These are phyloP conservation scores for Ochetophila trinervis DNA, from an alignment of 306 rosid species.

Conservation along the genomic window DNA sequence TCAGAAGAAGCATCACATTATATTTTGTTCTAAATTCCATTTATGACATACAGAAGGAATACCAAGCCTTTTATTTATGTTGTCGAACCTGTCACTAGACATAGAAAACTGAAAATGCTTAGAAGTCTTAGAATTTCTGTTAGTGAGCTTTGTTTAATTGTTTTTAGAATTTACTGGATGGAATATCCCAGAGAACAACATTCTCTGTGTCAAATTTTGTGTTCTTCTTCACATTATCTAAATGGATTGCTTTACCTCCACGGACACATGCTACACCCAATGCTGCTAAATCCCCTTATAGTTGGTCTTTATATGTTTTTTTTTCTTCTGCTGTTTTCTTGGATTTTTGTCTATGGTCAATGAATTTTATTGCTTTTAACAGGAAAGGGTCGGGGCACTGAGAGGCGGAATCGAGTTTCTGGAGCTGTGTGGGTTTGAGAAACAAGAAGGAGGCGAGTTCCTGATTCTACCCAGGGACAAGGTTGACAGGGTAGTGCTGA, in stretches of 20 bases:
- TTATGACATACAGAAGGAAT: too few species aligned
- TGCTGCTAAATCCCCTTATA: background rate
- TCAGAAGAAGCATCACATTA: background rate
- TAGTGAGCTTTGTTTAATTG: background rate
- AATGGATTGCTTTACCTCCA: too few species aligned
- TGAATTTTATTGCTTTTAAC: conserved; percentile 21
- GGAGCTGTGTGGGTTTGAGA: conserved; percentile 90
- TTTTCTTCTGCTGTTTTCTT: background rate
- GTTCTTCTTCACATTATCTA: too few species aligned
- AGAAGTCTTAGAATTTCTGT: background rate
- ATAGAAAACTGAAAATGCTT: background rate
- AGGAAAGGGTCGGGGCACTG: conserved; percentile 93
- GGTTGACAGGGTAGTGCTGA: conserved; percentile 70
- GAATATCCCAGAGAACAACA: background rate
- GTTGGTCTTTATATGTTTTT: background rate
- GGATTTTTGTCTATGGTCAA: too few species aligned
- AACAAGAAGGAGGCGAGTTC: conserved; percentile 67
- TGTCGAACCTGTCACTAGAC: background rate
- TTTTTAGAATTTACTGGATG: background rate
- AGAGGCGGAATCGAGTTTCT: conserved; percentile 83
- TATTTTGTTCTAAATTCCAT: too few species aligned
- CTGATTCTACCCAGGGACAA: conserved; percentile 69
- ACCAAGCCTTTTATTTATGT: background rate
- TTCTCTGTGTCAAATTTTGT: too few species aligned
- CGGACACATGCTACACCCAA: too few species aligned